Conservation (phyloP, 2,329 filamentous ascomycete species). For the Metarhizium guizhouense region DNA sequence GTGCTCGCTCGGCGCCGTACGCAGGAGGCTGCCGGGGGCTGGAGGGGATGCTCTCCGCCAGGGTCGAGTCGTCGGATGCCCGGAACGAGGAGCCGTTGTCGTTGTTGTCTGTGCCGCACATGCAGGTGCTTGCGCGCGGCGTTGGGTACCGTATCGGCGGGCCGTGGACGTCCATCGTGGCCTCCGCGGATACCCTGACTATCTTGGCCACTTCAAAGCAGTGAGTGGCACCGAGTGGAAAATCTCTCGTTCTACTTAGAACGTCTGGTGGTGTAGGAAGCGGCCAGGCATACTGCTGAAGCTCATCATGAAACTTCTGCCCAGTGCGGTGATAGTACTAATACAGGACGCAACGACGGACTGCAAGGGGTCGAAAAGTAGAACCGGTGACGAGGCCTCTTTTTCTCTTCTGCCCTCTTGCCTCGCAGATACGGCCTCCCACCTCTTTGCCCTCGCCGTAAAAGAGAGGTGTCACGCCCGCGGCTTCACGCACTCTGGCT, state of each 20-base stretch:
- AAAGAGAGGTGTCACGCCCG: background rate
- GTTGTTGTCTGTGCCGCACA: background rate
- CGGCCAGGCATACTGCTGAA: background rate
- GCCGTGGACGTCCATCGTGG: constrained; percentile 9
- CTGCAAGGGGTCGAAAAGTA: background rate
- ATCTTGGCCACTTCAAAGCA: background rate
- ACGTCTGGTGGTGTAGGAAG: background rate
- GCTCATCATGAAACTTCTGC: background rate
- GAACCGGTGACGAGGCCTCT: background rate
- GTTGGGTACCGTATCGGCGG: constrained; percentile 6
- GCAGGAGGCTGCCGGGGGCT: constrained; percentile 11
- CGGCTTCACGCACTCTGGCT: background rate
- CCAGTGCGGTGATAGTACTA: background rate
- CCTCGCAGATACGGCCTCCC: background rate
- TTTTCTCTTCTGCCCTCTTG: background rate
- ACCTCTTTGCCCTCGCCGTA: background rate
- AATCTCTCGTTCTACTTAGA: background rate
- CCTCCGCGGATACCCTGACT: background rate
- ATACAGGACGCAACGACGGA: background rate
- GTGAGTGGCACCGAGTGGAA: background rate
- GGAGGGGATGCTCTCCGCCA: constrained; percentile 6
- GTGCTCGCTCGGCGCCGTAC: constrained; percentile 12
- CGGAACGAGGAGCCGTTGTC: background rate
- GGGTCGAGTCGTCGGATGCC: constrained; percentile 7
- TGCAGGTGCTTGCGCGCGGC: constrained; percentile 3